Base-by-base conservation (phyloP, 371 early-diverging fungal genomes). In the Mortierella sp. region DNA sequence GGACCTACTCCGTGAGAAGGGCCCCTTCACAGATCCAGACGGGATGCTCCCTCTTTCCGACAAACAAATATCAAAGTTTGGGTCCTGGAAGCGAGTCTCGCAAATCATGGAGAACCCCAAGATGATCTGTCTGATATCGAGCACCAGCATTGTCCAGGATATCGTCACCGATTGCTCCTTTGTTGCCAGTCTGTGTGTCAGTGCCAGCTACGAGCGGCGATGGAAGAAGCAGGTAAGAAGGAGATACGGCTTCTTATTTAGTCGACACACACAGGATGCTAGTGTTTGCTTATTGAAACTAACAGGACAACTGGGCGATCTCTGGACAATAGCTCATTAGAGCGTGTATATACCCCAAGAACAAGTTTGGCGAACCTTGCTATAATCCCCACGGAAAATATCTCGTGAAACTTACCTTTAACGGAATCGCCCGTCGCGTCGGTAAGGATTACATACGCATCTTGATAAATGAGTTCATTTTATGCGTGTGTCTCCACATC, bases 131-230 rank as follows among this genome's bases (percentile, higher is more conserved):
- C 66, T 89, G 39, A 90, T 94, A 43, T 92, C 93, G 14, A 91
- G 92, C 85, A 66, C 73, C 7, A 82, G 77, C 22, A 87, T 87
- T 31, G 83, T 93, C 52, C 92, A 96, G 88, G 96, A 97, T 72
- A 90, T 95, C 29, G 97, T 97, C 2, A 96, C 96, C 1, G 96
- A 97, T 86, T 97, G 97, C 79, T 97, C 97, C 14, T 96, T 97
- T 85, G 97, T 97, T 6, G 96, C 97, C 2, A 96, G 96, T 31
- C 79, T 97, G 24, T 95, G 95, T 79, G 97, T 96, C 19, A 90
- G 94, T 47, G 94, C 96, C 7, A 94, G 93, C 37, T 96, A 96
- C 77, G 97, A 97, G 76, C 85, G 87, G 16, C 90, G 89, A 69
- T 94, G 93, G 76, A 88, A 90, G 48, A 94, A 93, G 68, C 93